Evolutionary conservation across 192 early-diverging fungal genomes (phyloP), one percentile per base, ranked within the genome.

Genomic region (Entomortierella chlamydospora): DNA sequence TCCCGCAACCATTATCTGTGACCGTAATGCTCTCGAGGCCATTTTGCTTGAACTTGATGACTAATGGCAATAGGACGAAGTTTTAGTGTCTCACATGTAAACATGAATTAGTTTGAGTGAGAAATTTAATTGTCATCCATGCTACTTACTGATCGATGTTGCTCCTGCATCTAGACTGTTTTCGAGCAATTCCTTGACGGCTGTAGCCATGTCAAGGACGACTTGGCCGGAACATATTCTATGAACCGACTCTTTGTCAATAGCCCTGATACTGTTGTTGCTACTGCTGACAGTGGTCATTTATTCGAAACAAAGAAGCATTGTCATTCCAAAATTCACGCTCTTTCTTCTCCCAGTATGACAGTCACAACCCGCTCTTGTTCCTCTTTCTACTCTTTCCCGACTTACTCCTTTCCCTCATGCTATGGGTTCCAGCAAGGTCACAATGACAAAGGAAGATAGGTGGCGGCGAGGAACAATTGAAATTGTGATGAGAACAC

Each of bases 161-260:
- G 98, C 90, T 0, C 89, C 84, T 0, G 98, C 95, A 70, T 99
- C 98, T 7, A 98, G 71, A 49, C 91, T 90, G 81, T 99, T 99
- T 68, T 99, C 98, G 31, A 99, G 76, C 9, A 99, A 86, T 76
- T 99, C 98, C 85, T 99, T 98, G 18, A 93, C 91, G 13, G 94
- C 88, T 0, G 90, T 94, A 12, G 90, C 83, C 42, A 97, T 88
- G 72, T 97, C 94, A 15, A 93, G 74, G 28, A 98, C 89, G 28
- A 96, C 96, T 54, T 98, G 96, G 10, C 94, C 93, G 2, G 95
- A 94, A 64, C 95, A 97, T 61, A 98, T 93, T 68, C 87, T 83
- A 69, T 91, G 91, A 57, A 94, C 86, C 0, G 90, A 88, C 52
- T 86, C 81, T 45, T 66, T 62, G 65, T 89, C 84, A 57, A 92